Evolutionary conservation across 257 asterid species (phyloP).

Genomic region (Plantago ovata): DNA sequence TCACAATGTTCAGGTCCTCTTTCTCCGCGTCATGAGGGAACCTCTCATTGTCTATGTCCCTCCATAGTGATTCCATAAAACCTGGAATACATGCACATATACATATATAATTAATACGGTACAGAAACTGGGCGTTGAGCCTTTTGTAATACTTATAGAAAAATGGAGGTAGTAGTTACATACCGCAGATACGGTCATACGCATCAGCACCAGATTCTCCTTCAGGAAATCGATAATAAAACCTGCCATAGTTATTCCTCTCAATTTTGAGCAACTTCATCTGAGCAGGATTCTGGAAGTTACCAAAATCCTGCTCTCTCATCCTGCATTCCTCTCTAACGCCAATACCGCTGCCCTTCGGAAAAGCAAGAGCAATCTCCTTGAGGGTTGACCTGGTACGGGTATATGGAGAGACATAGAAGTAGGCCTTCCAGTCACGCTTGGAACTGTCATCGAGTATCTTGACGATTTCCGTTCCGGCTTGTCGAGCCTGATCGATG

Average conservation of each 20-base stretch:
- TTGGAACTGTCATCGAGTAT: neutral
- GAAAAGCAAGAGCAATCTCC: neutral
- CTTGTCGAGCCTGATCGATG: conserved; percentile 1
- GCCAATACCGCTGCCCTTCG: neutral
- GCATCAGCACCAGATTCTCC: conserved; percentile 77
- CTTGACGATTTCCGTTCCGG: neutral
- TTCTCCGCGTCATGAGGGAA: conserved; percentile 11
- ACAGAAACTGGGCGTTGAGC: neutral
- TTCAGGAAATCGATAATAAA: conserved; percentile 67
- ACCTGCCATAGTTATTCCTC: conserved; percentile 64
- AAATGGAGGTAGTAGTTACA: neutral
- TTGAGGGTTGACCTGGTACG: neutral
- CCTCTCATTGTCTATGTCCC: conserved; percentile 36
- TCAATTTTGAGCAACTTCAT: neutral
- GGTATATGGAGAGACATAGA: neutral
- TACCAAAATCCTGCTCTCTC: conserved; percentile 7
- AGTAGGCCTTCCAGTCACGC: neutral
- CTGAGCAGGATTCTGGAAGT: conserved; percentile 2
- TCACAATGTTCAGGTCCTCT: conserved; percentile 28
- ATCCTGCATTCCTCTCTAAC: neutral
- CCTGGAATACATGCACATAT: conserved; percentile 4
- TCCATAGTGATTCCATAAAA: conserved; percentile 32
- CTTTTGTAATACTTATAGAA: too few relatives aligned
- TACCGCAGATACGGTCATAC: conserved; percentile 67
- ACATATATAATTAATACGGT: too few relatives aligned